Evolutionary conservation across 2,329 filamentous ascomycete genomes (phyloP).

Genomic region (Clonostachys rosea): DNA sequence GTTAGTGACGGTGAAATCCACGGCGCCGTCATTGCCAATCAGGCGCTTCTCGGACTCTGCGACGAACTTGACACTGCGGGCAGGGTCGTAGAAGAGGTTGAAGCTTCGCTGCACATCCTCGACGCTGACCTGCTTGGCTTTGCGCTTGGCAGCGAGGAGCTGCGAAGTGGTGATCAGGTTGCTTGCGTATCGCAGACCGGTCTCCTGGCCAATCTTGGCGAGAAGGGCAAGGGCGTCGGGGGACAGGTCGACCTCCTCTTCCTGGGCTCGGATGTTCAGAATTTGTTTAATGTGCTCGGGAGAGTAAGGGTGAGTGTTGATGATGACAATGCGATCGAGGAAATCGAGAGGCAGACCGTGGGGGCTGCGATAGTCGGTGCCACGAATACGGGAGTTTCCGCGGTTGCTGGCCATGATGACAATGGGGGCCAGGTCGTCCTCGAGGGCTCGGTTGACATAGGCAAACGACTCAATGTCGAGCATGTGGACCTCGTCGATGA

Average conservation of each 20-base stretch:
- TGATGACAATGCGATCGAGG: constrained; percentile 91
- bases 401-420: constrained; percentile 99
- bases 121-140: constrained; percentile 76
- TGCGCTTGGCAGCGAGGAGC: constrained; percentile 80
- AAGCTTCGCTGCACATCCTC: constrained; percentile 93
- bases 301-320: constrained; percentile 84
- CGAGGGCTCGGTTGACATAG: constrained; percentile 94
- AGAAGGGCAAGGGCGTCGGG: constrained; percentile 87
- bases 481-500: constrained; percentile 99
- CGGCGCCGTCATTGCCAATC: constrained; percentile 80
- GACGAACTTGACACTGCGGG: constrained; percentile 86
- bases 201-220: constrained; percentile 92
- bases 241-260: constrained; percentile 91
- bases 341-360: constrained; percentile 95
- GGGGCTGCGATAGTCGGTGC: constrained; percentile 88
- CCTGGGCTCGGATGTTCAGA: constrained; percentile 83
- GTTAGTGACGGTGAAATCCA: constrained; percentile 60
- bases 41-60: constrained; percentile 85
- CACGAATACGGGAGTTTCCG: constrained; percentile 84
- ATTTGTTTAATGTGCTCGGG: constrained; percentile 89
- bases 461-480: constrained; percentile 99
- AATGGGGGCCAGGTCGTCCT: constrained; percentile 90
- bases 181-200: constrained; percentile 90
- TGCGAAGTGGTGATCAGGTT: constrained; percentile 96
- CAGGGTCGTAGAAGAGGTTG: constrained; percentile 87